Evolutionary conservation across 2,329 filamentous ascomycete genomes (phyloP), one percentile per base, ranked within the genome.

Genomic region (Ustilaginoidea virens): DNA sequence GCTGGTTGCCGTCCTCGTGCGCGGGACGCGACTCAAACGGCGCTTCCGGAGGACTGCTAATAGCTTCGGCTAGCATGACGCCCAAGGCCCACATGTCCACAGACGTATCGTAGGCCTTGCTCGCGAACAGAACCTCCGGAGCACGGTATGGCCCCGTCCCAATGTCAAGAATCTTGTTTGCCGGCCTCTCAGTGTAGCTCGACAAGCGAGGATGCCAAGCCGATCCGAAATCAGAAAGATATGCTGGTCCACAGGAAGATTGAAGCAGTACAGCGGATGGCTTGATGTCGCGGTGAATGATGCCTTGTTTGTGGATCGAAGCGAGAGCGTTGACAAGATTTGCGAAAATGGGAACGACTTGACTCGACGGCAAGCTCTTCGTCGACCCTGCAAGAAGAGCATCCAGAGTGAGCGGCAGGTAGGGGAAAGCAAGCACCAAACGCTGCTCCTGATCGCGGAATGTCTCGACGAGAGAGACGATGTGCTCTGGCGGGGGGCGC

Each of bases 231-330:
- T 98, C 90, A 20, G 82, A 74, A 3, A 98, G 63, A 40, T 75
- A 80, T 4, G 80, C 81, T 4, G 82, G 79, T 0, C 80, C 80
- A 5, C 66, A 58, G 0, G 66, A 57, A 0, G 75, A 71, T 23
- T 66, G 58, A 25, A 93, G 64, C 7, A 94, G 61, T 20, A 98
- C 66, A 30, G 93, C 92, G 0, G 83, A 85, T 1, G 90, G 90
- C 46, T 98, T 98, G 47, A 98, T 60, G 46, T 98, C 90, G 32
- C 90, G 75, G 49, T 98, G 90, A 31, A 98, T 78, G 33, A 98
- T 85, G 6, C 73, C 78, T 15, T 71, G 56, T 6, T 51, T 41
- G 48, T 98, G 90, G 2, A 94, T 60, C 41, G 80, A 66, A 2
- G 56, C 56, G 2, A 98, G 64, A 4, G 72, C 86, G 4, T 55